Base-by-base conservation (phyloP, 2,329 filamentous ascomycete species). In the Alternaria arborescens region DNA sequence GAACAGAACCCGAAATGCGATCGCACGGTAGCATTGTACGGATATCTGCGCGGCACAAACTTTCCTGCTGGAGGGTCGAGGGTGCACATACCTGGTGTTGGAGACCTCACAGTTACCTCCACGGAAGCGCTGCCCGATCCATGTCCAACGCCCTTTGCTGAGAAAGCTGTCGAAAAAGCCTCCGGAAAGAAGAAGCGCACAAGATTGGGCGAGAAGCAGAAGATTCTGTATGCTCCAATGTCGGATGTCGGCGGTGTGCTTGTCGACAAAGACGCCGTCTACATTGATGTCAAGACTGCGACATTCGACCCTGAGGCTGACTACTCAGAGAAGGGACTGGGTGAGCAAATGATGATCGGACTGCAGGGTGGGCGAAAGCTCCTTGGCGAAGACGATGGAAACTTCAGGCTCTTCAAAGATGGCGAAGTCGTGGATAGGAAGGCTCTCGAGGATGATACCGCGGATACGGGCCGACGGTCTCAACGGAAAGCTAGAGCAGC, bases 221-320 rank as follows among this genome's bases (percentile, higher is more conserved):
- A 97, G 81, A 88, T 96, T 70, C 82, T 99, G 5, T 96, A 97
- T 79, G 96, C 95, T 3, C 96, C 95, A 34, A 98, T 99, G 94
- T 97, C 94, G 26, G 95, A 99, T 79, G 93, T 97, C 34, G 96
- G 94, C 67, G 95, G 95, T 71, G 87, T 99, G 12, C 89, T 98
- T 75, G 94, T 99, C 52, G 95, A 99, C 69, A 97, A 97, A 62
- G 95, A 99, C 79, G 94, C 94, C 8, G 94, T 99, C 38, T 99
- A 97, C 82, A 97, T 91, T 64, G 87, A 91, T 71, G 81, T 91
- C 43, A 90, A 89, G 75, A 88, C 86, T 14, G 83, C 85, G 28
- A 96, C 87, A 4, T 97, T 99, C 67, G 82, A 88, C 63, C 79
- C 80, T 3, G 88, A 92, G 11, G 86, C 81, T 1, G 86, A 85